Evolutionary conservation across 257 asterid species (phyloP).

Genomic region (Verbascum thapsus): DNA sequence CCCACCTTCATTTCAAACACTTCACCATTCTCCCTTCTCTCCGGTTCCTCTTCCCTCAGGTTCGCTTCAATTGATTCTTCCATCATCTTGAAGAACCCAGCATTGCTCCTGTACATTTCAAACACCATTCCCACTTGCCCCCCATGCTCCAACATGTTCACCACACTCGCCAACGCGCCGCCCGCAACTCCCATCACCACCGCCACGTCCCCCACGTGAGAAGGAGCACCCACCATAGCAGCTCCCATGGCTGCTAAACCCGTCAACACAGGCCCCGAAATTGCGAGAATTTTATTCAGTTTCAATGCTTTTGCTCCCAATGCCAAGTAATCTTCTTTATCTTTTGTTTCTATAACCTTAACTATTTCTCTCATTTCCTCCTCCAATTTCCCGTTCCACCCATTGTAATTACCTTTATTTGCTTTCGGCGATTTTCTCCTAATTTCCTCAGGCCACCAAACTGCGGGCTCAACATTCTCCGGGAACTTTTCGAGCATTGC

Average conservation of each 20-base stretch:
- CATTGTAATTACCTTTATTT: not conserved
- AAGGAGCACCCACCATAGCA: slow-evolving; percentile 11
- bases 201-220: not conserved
- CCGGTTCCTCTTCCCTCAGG: slow-evolving; percentile 9
- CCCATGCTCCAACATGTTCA: slow-evolving; percentile 36
- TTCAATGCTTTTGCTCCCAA: slow-evolving; percentile 28
- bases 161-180: slow-evolving; percentile 29
- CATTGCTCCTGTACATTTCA: slow-evolving; percentile 35
- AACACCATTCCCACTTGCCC: slow-evolving; percentile 41
- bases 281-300: slow-evolving; percentile 27
- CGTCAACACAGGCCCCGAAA: slow-evolving; percentile 26
- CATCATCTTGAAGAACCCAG: slow-evolving; percentile 34
- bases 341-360: slow-evolving; percentile 26
- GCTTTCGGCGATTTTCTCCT: not conserved
- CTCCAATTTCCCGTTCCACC: slow-evolving; percentile 18
- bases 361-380: slow-evolving; percentile 28
- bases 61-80: slow-evolving; percentile 29
- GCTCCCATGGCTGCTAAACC: slow-evolving; percentile 30
- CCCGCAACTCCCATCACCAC: slow-evolving; percentile 25
- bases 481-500: slow-evolving; percentile 40
- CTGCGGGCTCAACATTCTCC: slow-evolving; percentile 21
- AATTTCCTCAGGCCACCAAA: slow-evolving; percentile 39
- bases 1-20: slow-evolving; percentile 34
- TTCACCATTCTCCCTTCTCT: slow-evolving; percentile 27
- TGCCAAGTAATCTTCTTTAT: slow-evolving; percentile 31